phyloP scores from a whole-genome alignment of 805 yeast genomes.

The Myxozyma kluyveri region DNA sequence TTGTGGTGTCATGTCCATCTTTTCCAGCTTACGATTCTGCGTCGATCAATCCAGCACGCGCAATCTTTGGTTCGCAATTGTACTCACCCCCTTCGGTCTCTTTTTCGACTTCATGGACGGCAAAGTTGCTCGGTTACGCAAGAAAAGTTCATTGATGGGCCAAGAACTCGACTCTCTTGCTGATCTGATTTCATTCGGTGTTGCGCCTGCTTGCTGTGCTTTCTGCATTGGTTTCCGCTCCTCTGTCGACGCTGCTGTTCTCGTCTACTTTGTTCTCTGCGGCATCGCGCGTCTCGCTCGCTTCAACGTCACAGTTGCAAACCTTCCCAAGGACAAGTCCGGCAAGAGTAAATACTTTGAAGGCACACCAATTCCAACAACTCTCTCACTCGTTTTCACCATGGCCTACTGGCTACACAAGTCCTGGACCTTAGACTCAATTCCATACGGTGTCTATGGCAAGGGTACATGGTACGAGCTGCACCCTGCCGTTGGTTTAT shows the following conservation, averaged over 20 bases:
- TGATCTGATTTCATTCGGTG: constrained; percentile 85
- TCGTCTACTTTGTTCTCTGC: constrained; percentile 84
- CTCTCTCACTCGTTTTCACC: constrained; percentile 65
- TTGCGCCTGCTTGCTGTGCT: constrained; percentile 91
- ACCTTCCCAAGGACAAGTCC: constrained; percentile 77
- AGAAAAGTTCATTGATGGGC: constrained; percentile 89
- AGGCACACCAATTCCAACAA: constrained; percentile 94
- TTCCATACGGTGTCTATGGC: constrained; percentile 67
- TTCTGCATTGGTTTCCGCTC: constrained; percentile 87
- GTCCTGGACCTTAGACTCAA: constrained; percentile 42
- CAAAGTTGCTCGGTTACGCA: constrained; percentile 90
- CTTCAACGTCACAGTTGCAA: constrained; percentile 89
- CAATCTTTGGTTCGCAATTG: constrained; percentile 75
- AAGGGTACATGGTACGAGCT: constrained; percentile 61
- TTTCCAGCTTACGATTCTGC: constrained; percentile 79
- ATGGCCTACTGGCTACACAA: constrained; percentile 68
- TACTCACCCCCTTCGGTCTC: constrained; percentile 83
- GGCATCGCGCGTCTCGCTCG: constrained; percentile 93
- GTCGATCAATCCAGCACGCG: constrained; percentile 59
- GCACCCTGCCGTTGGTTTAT: constrained; percentile 66
- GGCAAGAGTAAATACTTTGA: constrained; percentile 93
- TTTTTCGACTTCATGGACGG: constrained; percentile 97
- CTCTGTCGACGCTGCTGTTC: constrained; percentile 70
- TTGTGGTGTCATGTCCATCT: constrained; percentile 86
- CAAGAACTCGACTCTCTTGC: constrained; percentile 97